Evolutionary conservation across 1,284 basidiomycete genomes (phyloP), one percentile per base, ranked within the genome.

Genomic region (Fistulina hepatica): DNA sequence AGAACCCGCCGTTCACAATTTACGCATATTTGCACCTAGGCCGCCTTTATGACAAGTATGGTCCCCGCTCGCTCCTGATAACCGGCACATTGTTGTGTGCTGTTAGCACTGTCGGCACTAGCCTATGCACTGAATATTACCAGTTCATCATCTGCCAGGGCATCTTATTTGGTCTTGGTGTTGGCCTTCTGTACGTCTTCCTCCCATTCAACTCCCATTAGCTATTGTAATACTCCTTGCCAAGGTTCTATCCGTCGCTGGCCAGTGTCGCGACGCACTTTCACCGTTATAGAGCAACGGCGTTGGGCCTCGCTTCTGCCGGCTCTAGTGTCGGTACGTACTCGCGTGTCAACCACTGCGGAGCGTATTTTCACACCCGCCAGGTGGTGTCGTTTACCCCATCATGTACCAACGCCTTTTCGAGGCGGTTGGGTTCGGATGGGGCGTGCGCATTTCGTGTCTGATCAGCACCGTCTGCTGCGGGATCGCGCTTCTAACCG

Each of bases 301-400:
- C 73, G 6, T 53, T 74, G 31, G 74, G 74, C 3, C 56, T 77
- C 36, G 69, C 64, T 22, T 56, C 63, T 19, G 61, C 73, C 28
- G 71, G 75, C 28, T 69, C 74, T 36, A 66, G 73, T 40, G 46
- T 69, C 40, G 73, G 73, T 74, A 48, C 44, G 55, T 50, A 17
- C 22, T 26, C 21, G 32, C 9, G 39, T 37, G 26, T 12, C 45
- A 37, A 38, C 44, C 28, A 40, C 9, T 42, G 48, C 9, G 26
- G 43, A 12, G 38, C 46, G 24, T 22, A 51, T 36, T 27, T 30
- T 17, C 32, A 40, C 32, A 39, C 54, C 55, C 26, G 40, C 8
- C 50, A 69, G 78, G 78, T 17, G 80, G 80, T 6, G 72, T 81
- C 3, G 57, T 80, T 7, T 81, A 72, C 46, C 77, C 80, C 0